Evolutionary conservation across 139 green algal species (phyloP).

Genomic region (Chlorella sp.): DNA sequence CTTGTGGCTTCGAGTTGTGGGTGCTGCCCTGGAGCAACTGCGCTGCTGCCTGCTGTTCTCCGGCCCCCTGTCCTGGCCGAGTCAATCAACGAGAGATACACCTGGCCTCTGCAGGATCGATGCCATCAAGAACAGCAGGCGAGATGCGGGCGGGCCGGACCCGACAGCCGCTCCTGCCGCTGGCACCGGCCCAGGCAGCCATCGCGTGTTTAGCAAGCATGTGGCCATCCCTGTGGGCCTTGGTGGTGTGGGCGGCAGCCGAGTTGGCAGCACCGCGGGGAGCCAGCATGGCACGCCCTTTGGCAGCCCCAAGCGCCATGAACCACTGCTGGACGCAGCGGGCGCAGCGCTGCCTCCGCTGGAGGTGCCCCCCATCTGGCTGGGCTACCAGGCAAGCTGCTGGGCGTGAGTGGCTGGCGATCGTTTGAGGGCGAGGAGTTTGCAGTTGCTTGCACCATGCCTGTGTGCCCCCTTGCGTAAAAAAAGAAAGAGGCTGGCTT

Average conservation of each 20-base stretch:
- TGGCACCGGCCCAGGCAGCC: not conserved
- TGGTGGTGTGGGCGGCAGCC: not conserved
- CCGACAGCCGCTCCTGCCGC: not conserved
- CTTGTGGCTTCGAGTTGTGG: not conserved
- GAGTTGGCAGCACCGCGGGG: constrained; percentile 8
- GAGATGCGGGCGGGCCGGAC: not conserved
- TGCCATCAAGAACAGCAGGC: constrained; percentile 8
- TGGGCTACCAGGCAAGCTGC: constrained; percentile 4
- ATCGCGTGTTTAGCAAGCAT: constrained; percentile 25
- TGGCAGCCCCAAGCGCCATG: not conserved
- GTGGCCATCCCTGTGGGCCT: constrained; percentile 15
- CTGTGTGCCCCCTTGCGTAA: too few species aligned
- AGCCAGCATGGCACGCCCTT: constrained; percentile 24
- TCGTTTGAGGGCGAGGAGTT: too few species aligned
- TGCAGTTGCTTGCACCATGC: too few species aligned
- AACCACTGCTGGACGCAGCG: not conserved
- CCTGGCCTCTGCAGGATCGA: constrained; percentile 18
- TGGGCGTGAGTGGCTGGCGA: too few species aligned
- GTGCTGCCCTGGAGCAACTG: too few species aligned
- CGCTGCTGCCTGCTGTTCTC: not conserved
- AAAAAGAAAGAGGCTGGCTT: too few species aligned
- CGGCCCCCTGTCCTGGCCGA: not conserved
- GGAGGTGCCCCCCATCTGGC: constrained; percentile 27
- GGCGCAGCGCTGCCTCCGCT: constrained; percentile 4
- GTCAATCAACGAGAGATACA: not conserved